These are phyloP conservation scores for Trichoderma polysporum DNA, from an alignment of 2,329 filamentous ascomycete species.

Conservation along the genomic window DNA sequence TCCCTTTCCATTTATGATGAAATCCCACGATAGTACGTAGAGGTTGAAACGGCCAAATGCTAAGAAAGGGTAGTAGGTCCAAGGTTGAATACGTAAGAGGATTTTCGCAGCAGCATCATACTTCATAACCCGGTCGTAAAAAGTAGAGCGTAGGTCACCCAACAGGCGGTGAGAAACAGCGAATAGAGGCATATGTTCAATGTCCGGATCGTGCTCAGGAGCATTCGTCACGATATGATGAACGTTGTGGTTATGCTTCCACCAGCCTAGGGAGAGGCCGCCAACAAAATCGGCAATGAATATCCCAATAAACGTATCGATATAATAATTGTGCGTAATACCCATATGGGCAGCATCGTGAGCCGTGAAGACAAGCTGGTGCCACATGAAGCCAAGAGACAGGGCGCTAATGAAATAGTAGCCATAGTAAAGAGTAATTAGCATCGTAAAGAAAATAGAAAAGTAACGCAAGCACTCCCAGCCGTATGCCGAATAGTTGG, in stretches of 20 bases:
- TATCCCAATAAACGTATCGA: conserved; percentile 60
- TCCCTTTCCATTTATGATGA: conserved; percentile 53
- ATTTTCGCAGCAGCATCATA: conserved; percentile 63
- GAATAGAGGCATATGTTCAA: conserved; percentile 68
- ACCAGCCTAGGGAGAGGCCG: conserved; percentile 66
- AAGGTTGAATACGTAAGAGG: conserved; percentile 60
- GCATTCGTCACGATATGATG: conserved; percentile 67
- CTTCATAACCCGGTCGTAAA: conserved; percentile 64
- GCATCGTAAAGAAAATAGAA: conserved; percentile 50
- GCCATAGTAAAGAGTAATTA: conserved; percentile 43
- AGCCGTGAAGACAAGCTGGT: conserved; percentile 68
- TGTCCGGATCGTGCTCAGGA: conserved; percentile 59
- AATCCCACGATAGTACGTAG: conserved; percentile 65
- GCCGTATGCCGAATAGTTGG: conserved; percentile 57
- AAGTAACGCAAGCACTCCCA: conserved; percentile 58
- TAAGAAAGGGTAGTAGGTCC: conserved; percentile 69
- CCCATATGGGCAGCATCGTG: conserved; percentile 65
- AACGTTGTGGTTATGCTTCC: conserved; percentile 68
- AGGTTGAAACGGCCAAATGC: conserved; percentile 70
- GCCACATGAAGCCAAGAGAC: conserved; percentile 52
- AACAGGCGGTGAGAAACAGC: conserved; percentile 67
- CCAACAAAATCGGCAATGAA: conserved; percentile 66
- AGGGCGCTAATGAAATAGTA: conserved; percentile 60
- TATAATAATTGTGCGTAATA: conserved; percentile 59
- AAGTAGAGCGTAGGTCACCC: conserved; percentile 60